Base-by-base conservation (phyloP, 2,329 filamentous ascomycete genomes). In the Pseudonectria buxi region DNA sequence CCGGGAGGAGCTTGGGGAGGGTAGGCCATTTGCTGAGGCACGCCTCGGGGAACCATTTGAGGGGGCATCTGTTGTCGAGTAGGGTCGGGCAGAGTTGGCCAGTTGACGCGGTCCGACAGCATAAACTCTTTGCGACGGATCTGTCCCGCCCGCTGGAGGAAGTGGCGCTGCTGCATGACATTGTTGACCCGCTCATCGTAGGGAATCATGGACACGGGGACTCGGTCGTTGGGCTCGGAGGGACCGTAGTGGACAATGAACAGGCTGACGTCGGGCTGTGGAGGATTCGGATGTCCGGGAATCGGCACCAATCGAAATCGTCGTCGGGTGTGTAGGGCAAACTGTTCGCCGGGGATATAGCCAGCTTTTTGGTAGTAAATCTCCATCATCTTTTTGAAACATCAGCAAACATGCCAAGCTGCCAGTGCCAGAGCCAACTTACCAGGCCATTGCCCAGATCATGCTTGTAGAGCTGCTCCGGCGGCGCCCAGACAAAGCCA, bases 81-180 rank as follows among this genome's bases (percentile, higher is more conserved):
- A n/a, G 62, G 63, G 36, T 70, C 71, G 29, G 78, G 78, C 40
- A 96, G 83, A 15, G 81, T 80, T 4, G 92, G 90, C 89, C 90
- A 96, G 63, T 87, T 94, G 46, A 79, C 74, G 27, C 86, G 79
- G 61, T 96, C 92, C 32, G 85, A 80, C 14, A 96, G 72, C 81
- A 95, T 94, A 56, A 96, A 96, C 53, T 95, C 88, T 56, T 95
- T 94, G 49, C 87, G 82, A 38, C 82, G 76, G 29, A 95, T 80
- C 51, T 89, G 84, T 6, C 88, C 90, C 46, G 86, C 83, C 36
- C 71, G 74, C 62, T 83, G 80, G 63, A 69, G 85, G 59, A 68
- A 83, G 59, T 63, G 71, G 51, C 78, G 70, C 36, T 78, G 75
- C 39, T 73, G 70, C 57, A 87, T 69, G 12, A 74, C 70, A 31